Evolutionary conservation across 192 early-diverging fungal species (phyloP), one percentile per base, ranked within the genome.

Genomic region (Endogone sp.): DNA sequence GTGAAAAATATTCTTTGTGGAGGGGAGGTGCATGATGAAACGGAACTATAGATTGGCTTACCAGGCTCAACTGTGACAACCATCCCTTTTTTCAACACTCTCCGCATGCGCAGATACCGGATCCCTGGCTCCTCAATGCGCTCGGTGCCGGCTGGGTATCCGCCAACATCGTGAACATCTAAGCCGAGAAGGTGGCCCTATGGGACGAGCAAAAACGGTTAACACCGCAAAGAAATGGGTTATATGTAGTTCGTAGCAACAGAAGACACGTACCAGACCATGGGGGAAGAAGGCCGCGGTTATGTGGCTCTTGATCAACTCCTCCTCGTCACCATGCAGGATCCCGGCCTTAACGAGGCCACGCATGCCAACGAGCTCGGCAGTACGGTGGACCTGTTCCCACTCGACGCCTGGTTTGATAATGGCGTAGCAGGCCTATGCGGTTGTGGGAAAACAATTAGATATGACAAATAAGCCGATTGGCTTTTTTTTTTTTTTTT

Each of bases 21-120:
- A n/a, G n/a, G n/a, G n/a, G n/a, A n/a, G n/a, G n/a, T n/a, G n/a
- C n/a, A n/a, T n/a, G n/a, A n/a, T n/a, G n/a, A n/a, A n/a, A n/a
- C n/a, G n/a, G n/a, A n/a, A n/a, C n/a, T n/a, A n/a, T n/a, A n/a
- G n/a, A n/a, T n/a, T n/a, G n/a, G 16, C 37, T 16, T 49, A 3
- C 96, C 96, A 22, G 96, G 96, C 77, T 98, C 96, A 25, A 95
- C 92, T 2, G 96, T 98, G 44, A 97, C 85, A 30, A 88, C 90
- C 93, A 95, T 94, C 24, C 91, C 91, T 20, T 86, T 80, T 37
- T 85, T 79, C 65, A 98, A 80, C 58, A 77, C 72, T 57, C 94
- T 86, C 11, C 92, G 83, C 74, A 92, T 83, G n/a, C 93, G 85
- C 62, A 94, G 79, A 67, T 91, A 86, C 58, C 90, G 82, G 80